Percentiles rank a stretch among this genome's conserved stretches.
phyloP scores from a whole-genome alignment of 2,329 filamentous ascomycete genomes.

The Aspergillus ruber region DNA sequence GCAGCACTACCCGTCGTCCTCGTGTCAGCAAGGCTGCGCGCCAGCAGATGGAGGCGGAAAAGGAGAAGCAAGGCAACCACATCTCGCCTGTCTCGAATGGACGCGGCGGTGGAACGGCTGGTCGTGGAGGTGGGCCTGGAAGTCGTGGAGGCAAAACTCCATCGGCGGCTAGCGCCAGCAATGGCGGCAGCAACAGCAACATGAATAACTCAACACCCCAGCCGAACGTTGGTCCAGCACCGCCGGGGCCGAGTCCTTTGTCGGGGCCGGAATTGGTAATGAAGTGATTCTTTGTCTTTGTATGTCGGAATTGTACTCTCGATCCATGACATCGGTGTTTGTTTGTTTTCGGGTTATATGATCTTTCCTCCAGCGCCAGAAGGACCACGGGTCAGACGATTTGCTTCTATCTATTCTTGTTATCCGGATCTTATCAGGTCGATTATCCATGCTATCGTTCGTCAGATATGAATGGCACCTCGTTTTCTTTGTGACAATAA shows the following conservation, averaged over 20 bases:
- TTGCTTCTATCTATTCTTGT: no score
- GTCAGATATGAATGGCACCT: no score
- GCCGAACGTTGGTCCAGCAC: constrained; percentile 19
- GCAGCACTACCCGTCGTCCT: constrained; percentile 69
- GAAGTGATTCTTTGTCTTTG: constrained; percentile 17
- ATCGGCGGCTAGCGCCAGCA: constrained; percentile 14
- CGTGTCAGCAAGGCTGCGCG: constrained; percentile 82
- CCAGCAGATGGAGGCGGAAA: constrained; percentile 69
- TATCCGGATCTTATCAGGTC: no score
- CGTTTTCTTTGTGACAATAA: no score
- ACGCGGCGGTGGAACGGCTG: constrained; percentile 20
- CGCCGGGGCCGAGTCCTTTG: constrained; percentile 14
- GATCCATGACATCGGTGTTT: neutral
- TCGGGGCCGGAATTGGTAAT: constrained; percentile 21
- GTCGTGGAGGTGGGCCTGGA: constrained; percentile 19
- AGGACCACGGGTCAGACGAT: neutral
- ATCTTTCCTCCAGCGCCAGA: neutral
- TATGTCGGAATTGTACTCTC: constrained; percentile 1
- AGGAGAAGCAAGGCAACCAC: constrained; percentile 65
- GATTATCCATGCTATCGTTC: no score
- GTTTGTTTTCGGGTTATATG: constrained; percentile 1
- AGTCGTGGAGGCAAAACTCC: constrained; percentile 24
- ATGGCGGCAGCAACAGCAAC: neutral
- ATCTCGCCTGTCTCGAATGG: constrained; percentile 19
- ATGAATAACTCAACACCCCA: constrained; percentile 11